Evolutionary conservation across 2,329 filamentous ascomycete species (phyloP).

Genomic region (Stylonectria norvegica): DNA sequence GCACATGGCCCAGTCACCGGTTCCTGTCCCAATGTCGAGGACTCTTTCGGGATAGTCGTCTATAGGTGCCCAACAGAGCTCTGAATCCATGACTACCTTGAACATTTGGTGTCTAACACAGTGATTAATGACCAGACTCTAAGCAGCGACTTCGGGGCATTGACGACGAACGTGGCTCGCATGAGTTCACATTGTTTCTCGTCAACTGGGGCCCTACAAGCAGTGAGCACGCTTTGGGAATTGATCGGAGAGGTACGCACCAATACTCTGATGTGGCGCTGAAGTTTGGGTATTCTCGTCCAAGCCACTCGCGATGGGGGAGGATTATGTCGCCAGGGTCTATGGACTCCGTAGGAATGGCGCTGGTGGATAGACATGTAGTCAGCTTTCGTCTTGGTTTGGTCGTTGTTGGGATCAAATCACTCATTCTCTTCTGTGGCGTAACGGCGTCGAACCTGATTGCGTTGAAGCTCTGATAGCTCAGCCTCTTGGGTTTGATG

Average conservation of each 20-base stretch:
- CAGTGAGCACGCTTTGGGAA: not conserved
- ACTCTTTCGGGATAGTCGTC: slow-evolving; percentile 6
- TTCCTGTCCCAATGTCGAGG: slow-evolving; percentile 55
- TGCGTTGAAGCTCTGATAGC: too few species aligned
- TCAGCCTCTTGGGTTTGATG: too few species aligned
- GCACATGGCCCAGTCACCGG: slow-evolving; percentile 50
- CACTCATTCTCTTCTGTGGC: too few species aligned
- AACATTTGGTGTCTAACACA: slow-evolving; percentile 15
- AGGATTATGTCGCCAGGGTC: slow-evolving; percentile 9
- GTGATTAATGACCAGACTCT: not conserved
- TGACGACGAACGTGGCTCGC: slow-evolving; percentile 19
- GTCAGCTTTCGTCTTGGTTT: too few species aligned
- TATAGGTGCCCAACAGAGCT: slow-evolving; percentile 9
- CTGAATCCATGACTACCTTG: slow-evolving; percentile 12
- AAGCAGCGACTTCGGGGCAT: not conserved
- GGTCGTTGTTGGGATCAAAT: too few species aligned
- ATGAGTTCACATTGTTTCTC: slow-evolving; percentile 25
- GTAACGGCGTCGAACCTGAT: too few species aligned
- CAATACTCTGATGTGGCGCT: slow-evolving; percentile 17
- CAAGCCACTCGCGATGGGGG: slow-evolving; percentile 11
- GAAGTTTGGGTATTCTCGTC: slow-evolving; percentile 12
- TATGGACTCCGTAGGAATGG: slow-evolving; percentile 10
- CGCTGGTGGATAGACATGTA: too few species aligned
- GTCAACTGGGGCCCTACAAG: slow-evolving; percentile 23
- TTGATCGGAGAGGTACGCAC: not conserved